Evolutionary conservation across 352 stramenopile genomes (phyloP).

Genomic region (Saprolegnia parasitica): DNA sequence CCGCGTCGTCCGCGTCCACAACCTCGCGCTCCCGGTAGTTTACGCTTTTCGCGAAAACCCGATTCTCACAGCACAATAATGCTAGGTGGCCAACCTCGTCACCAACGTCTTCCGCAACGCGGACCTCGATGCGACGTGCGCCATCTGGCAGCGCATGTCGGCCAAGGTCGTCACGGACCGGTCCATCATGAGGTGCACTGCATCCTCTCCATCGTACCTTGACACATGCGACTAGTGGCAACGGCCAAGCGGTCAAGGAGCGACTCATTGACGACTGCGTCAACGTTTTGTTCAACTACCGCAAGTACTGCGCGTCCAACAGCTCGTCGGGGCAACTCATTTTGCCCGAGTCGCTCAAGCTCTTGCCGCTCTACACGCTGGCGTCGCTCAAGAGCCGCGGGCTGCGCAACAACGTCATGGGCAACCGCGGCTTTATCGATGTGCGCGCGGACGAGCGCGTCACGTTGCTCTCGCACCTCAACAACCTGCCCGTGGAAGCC

Average conservation of each 20-base stretch:
- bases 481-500: slow-evolving; percentile 74
- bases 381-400: slow-evolving; percentile 82
- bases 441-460: slow-evolving; percentile 82
- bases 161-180: slow-evolving; percentile 78
- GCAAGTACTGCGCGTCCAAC: slow-evolving; percentile 87
- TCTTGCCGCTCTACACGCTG: slow-evolving; percentile 86
- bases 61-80: background rate
- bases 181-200: slow-evolving; percentile 60
- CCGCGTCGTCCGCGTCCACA: slow-evolving; percentile 89
- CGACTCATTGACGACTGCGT: slow-evolving; percentile 81
- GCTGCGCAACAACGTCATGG: slow-evolving; percentile 76
- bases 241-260: slow-evolving; percentile 55
- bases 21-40: slow-evolving; percentile 74
- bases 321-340: slow-evolving; percentile 89
- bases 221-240: slow-evolving; percentile 5
- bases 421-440: slow-evolving; percentile 79
- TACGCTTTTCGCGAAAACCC: background rate
- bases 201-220: background rate
- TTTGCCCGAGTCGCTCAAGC: slow-evolving; percentile 86
- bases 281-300: slow-evolving; percentile 87
- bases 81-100: slow-evolving; percentile 37
- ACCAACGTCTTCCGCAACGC: slow-evolving; percentile 87
- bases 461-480: slow-evolving; percentile 78
- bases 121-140: slow-evolving; percentile 83
- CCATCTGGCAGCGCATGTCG: slow-evolving; percentile 74